A percentile compares a stretch with the other conserved stretches of the same genome.
phyloP scores from a whole-genome alignment of 2,329 filamentous ascomycete genomes.

The Xenoacremonium recifei region DNA sequence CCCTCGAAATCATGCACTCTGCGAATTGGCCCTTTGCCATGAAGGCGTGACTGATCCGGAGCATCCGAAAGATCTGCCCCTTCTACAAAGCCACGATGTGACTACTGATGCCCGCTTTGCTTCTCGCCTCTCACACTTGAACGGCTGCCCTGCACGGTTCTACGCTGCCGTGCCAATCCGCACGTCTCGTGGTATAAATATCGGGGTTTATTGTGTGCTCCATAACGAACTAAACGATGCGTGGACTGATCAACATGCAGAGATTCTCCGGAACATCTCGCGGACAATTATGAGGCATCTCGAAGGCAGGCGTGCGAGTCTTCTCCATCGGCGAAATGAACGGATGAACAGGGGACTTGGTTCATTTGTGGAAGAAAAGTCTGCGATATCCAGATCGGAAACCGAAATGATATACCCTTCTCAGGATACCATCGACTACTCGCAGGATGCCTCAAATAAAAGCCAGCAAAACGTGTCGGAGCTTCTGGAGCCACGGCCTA shows the following conservation, averaged over 20 bases:
- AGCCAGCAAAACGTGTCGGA: slow-evolving; percentile 8
- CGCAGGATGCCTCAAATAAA: slow-evolving; percentile 12
- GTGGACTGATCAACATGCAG: slow-evolving; percentile 27
- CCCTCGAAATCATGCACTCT: slow-evolving; percentile 26
- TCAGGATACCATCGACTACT: slow-evolving; percentile 5
- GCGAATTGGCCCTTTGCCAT: slow-evolving; percentile 26
- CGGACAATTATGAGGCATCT: slow-evolving; percentile 36
- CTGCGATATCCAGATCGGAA: slow-evolving; percentile 26
- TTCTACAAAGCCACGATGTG: slow-evolving; percentile 35
- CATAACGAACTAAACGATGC: slow-evolving; percentile 6
- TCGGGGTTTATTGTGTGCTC: slow-evolving; percentile 39
- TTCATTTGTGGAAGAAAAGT: slow-evolving; percentile 34
- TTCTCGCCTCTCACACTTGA: slow-evolving; percentile 21
- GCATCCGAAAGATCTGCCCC: slow-evolving; percentile 21
- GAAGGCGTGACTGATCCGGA: neutral
- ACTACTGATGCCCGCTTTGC: slow-evolving; percentile 28
- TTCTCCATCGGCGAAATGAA: slow-evolving; percentile 29
- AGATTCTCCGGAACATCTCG: slow-evolving; percentile 26
- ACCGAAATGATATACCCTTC: slow-evolving; percentile 17
- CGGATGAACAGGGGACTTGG: slow-evolving; percentile 37
- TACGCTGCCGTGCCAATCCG: slow-evolving; percentile 43
- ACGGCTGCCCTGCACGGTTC: slow-evolving; percentile 28
- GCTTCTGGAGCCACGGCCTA: neutral
- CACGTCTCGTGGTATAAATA: slow-evolving; percentile 38
- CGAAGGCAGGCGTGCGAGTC: slow-evolving; percentile 26